Evolutionary conservation across 345 rosid genomes (phyloP).

Genomic region (Conringia planisiliqua): DNA sequence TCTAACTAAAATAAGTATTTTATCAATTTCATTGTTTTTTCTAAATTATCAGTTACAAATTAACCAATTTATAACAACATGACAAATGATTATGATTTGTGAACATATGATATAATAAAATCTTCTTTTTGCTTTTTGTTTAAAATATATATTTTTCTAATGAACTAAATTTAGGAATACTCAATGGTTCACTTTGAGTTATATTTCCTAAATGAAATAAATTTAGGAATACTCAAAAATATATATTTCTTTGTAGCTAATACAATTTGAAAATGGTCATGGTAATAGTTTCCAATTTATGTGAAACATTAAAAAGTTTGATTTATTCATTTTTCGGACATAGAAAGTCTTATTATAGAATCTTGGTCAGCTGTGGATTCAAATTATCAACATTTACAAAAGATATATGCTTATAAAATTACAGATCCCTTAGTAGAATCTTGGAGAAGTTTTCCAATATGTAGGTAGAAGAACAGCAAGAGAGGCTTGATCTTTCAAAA

Average conservation of each 20-base stretch:
- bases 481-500: not conserved
- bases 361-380: not conserved
- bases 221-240: no score
- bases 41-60: no score
- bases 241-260: not conserved
- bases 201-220: no score
- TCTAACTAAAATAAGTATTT: not conserved
- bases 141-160: not conserved
- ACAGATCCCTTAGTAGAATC: not conserved
- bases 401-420: not conserved
- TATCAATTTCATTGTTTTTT: no score
- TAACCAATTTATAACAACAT: not conserved
- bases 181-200: not conserved
- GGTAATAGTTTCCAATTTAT: not conserved
- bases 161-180: no score
- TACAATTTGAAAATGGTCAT: not conserved
- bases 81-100: not conserved
- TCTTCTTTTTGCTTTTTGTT: not conserved
- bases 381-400: not conserved
- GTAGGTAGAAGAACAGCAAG: not conserved
- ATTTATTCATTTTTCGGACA: not conserved
- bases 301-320: not conserved
- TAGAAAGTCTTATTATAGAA: not conserved
- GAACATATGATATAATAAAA: not conserved
- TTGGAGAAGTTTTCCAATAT: not conserved